Conservation (phyloP, 2,329 filamentous ascomycete genomes). For the Venturia aucupariae region DNA sequence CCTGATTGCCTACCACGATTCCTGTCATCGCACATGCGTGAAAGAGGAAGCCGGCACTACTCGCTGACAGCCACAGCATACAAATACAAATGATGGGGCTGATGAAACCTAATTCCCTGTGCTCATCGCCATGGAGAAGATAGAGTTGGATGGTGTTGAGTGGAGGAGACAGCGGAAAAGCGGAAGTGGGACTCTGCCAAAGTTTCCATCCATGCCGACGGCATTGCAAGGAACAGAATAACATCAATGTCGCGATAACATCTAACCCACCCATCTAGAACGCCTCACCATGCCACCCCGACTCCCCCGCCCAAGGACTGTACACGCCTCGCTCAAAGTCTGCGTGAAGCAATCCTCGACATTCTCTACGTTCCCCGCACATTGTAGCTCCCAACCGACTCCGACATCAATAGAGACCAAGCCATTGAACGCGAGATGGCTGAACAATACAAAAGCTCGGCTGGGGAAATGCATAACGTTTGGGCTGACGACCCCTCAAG, state of each 20-base stretch:
- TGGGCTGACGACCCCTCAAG: slow-evolving; percentile 53
- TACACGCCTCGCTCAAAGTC: background rate
- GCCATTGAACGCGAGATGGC: slow-evolving; percentile 48
- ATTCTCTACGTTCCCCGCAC: background rate
- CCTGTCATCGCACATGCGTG: background rate
- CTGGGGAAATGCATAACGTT: slow-evolving; percentile 69
- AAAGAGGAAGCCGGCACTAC: no score
- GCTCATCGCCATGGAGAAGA: background rate
- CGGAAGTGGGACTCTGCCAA: background rate
- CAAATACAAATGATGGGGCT: background rate
- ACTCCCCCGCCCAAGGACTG: background rate
- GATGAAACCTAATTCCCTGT: background rate
- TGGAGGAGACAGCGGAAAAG: background rate
- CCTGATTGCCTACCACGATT: background rate
- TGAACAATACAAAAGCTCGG: slow-evolving; percentile 56
- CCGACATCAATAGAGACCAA: background rate
- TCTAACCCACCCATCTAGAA: background rate
- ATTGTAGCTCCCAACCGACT: background rate
- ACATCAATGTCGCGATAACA: background rate
- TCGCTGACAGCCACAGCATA: background rate
- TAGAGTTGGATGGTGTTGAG: background rate
- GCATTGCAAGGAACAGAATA: background rate
- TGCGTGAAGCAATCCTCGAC: background rate
- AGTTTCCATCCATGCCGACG: background rate
- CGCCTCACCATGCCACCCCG: background rate